Evolutionary conservation across 2,329 filamentous ascomycete species (phyloP).

Genomic region (Beauveria scarabaeidicola): DNA sequence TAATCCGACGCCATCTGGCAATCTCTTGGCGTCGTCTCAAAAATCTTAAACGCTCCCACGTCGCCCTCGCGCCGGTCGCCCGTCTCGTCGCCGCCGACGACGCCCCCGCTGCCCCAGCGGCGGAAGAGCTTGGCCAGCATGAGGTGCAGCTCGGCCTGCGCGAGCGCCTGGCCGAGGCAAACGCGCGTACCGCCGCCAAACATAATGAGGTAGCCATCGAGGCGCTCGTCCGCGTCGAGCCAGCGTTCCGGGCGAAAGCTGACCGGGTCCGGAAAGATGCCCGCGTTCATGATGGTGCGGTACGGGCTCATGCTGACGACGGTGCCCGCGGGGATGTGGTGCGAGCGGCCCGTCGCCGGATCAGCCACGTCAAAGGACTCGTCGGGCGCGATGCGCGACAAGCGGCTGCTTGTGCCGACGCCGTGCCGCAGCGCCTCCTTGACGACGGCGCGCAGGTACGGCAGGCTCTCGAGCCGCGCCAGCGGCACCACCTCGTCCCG

Average conservation of each 20-base stretch:
- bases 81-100: conserved; percentile 21
- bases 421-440: conserved; percentile 42
- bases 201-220: conserved; percentile 26
- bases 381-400: conserved; percentile 39
- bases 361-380: conserved; percentile 25
- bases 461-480: conserved; percentile 25
- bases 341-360: conserved; percentile 18
- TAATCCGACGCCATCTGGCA: conserved; percentile 30
- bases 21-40: conserved; percentile 26
- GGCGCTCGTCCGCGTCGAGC: conserved; percentile 24
- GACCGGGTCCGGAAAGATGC: conserved; percentile 24
- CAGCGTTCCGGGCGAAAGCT: conserved; percentile 29
- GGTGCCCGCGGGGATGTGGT: conserved; percentile 25
- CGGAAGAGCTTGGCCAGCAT: conserved; percentile 30
- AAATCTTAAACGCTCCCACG: conserved; percentile 26
- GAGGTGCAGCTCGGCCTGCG: conserved; percentile 30
- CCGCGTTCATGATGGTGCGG: conserved; percentile 26
- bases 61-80: conserved; percentile 26
- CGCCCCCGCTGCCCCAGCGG: conserved; percentile 27
- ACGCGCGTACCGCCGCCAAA: conserved; percentile 28
- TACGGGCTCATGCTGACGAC: conserved; percentile 31
- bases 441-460: conserved; percentile 42
- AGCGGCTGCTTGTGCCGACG: conserved; percentile 36
- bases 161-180: conserved; percentile 30
- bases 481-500: conserved; percentile 20